Evolutionary conservation across 2,329 filamentous ascomycete species (phyloP).

Genomic region (Calonectria montana): DNA sequence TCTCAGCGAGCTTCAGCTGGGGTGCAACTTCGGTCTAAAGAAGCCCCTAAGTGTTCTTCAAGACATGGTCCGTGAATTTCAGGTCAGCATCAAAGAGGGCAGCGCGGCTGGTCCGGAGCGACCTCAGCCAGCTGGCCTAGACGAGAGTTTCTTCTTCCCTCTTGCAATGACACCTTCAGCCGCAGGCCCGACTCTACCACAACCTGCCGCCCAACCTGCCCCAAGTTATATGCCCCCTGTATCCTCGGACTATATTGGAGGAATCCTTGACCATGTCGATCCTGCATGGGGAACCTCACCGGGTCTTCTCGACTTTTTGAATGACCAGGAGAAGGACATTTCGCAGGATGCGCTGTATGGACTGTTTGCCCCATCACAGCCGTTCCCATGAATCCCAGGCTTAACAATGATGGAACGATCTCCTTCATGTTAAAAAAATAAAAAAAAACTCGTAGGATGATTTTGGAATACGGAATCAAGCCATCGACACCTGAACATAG

Average conservation of each 20-base stretch:
- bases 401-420: not conserved
- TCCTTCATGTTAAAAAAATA: not conserved
- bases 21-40: slow-evolving; percentile 51
- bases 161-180: slow-evolving; percentile 40
- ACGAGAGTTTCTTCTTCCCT: slow-evolving; percentile 46
- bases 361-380: slow-evolving; percentile 45
- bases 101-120: slow-evolving; percentile 32
- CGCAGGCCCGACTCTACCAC: slow-evolving; percentile 16
- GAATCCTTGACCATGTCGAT: slow-evolving; percentile 40
- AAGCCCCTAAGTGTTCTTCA: slow-evolving; percentile 48
- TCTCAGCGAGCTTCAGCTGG: slow-evolving; percentile 48
- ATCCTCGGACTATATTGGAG: slow-evolving; percentile 33
- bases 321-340: slow-evolving; percentile 47
- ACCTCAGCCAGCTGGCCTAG: slow-evolving; percentile 39
- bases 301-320: slow-evolving; percentile 42
- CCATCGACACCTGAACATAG: not conserved
- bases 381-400: slow-evolving; percentile 37
- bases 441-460: not conserved
- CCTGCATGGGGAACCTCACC: slow-evolving; percentile 41
- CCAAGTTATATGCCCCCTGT: slow-evolving; percentile 32
- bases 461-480: not conserved
- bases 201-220: slow-evolving; percentile 24
- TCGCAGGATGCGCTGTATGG: slow-evolving; percentile 46
- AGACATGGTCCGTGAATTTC: slow-evolving; percentile 48
- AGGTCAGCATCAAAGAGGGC: slow-evolving; percentile 45